A percentile compares a stretch with the other conserved stretches of the same genome.
Evolutionary conservation across 1,139 yeast species (phyloP).

Genomic region (Blastobotrys proliferans): DNA sequence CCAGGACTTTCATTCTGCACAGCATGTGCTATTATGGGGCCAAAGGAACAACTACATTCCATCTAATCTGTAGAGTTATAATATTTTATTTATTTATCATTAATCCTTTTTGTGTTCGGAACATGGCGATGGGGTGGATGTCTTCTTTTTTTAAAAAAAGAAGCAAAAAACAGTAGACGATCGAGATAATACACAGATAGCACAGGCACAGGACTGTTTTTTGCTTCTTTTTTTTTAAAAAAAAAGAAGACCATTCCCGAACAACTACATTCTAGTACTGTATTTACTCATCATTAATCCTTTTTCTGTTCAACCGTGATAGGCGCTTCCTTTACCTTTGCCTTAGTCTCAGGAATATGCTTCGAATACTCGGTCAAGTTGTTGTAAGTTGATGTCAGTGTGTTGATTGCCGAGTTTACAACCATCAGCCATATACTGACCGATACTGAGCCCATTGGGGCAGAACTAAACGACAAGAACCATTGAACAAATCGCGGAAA

Average conservation of each 20-base stretch:
- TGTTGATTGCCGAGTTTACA: constrained; percentile 27
- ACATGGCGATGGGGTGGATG: too few relatives aligned
- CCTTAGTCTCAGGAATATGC: constrained; percentile 2
- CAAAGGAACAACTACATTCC: constrained; percentile 2
- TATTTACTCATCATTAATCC: too few relatives aligned
- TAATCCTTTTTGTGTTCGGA: background rate
- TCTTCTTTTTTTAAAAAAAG: too few relatives aligned
- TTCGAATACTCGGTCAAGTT: background rate
- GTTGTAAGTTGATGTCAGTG: constrained; percentile 2
- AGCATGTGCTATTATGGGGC: constrained; percentile 33
- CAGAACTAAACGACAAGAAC: constrained; percentile 57
- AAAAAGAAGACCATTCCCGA: too few relatives aligned
- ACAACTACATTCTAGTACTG: too few relatives aligned
- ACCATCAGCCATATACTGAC: constrained; percentile 38
- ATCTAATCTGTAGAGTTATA: background rate
- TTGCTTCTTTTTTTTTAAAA: too few relatives aligned
- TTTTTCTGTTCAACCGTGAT: too few relatives aligned
- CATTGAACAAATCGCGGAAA: constrained; percentile 58
- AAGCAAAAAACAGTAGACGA: too few relatives aligned
- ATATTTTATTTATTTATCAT: background rate
- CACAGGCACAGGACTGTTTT: too few relatives aligned
- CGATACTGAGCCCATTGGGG: constrained; percentile 43
- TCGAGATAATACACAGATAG: too few relatives aligned
- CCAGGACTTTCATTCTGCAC: constrained; percentile 28
- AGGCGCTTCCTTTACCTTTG: too few relatives aligned